A percentile compares a stretch with the other conserved stretches of the same genome.
Conservation (phyloP, 2,329 filamentous ascomycete genomes). For the Talaromyces marneffei region DNA sequence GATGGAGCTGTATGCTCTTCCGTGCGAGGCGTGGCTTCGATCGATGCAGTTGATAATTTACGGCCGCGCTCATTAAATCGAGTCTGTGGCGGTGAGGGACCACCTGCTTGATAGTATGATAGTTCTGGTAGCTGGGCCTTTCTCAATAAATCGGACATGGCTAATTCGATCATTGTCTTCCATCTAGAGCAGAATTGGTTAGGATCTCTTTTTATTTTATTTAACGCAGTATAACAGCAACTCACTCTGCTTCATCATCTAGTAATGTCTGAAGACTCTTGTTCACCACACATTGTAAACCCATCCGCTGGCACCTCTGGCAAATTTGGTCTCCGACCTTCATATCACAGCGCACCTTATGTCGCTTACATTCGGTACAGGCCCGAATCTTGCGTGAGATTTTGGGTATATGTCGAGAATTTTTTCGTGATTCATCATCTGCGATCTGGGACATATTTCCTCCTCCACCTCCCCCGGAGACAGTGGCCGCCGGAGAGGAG, state of each 20-base stretch:
- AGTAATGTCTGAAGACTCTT: conserved; percentile 48
- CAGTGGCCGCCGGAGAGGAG: conserved; percentile 24
- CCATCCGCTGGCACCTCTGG: conserved; percentile 46
- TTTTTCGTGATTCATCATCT: conserved; percentile 26
- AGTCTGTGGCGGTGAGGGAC: conserved; percentile 23
- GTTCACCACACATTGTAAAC: conserved; percentile 47
- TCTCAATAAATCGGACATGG: conserved; percentile 34
- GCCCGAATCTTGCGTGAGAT: conserved; percentile 44
- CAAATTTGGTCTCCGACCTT: conserved; percentile 44
- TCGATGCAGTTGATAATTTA: conserved; percentile 30
- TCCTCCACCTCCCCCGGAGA: conserved; percentile 13
- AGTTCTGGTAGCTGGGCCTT: conserved; percentile 34
- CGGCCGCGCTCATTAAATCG: conserved; percentile 27
- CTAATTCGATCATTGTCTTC: conserved; percentile 35
- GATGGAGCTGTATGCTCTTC: conserved; percentile 18
- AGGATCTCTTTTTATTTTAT: neutral
- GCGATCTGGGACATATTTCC: conserved; percentile 17
- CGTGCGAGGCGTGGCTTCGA: conserved; percentile 21
- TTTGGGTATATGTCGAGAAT: conserved; percentile 31
- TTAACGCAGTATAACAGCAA: neutral
- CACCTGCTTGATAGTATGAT: conserved; percentile 32
- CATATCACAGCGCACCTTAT: conserved; percentile 53
- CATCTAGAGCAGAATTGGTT: conserved; percentile 22
- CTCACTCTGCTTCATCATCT: conserved; percentile 44
- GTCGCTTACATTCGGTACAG: conserved; percentile 50